Evolutionary conservation across 2,329 filamentous ascomycete species (phyloP), one percentile per base, ranked within the genome.

Genomic region (Penicillium sp.): DNA sequence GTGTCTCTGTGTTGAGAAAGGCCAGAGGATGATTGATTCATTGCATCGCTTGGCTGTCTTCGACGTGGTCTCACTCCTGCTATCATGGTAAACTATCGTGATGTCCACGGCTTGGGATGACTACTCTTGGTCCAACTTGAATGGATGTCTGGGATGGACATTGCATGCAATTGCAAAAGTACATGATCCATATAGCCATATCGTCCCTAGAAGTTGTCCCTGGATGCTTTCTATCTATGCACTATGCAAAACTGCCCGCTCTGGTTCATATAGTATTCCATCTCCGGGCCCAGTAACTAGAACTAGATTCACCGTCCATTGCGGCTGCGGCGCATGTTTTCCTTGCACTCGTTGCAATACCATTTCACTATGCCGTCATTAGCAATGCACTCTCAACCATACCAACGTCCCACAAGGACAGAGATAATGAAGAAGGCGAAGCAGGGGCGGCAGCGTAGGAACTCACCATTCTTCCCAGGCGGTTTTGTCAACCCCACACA

Each of bases 311-410:
- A 64, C 20, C 60, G 59, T 19, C 60, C 59, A 48, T 58, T 80
- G 33, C 75, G 74, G 39, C 69, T 69, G 39, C 74, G 71, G 56
- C 77, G 78, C 52, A 84, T 69, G 32, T 76, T 75, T 50, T 83
- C 80, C 59, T 86, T 86, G 65, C 85, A 89, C 57, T 87, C 84
- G 47, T 86, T 82, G 62, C 85, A 89, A 57, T 85, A 89, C 85
- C 85, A 89, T 78, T 87, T 87, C 36, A 82, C 83, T 87, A 56
- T n/a, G 14, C 30, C 7, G 35, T 10, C 63, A 50, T 62, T 45
- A 59, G 51, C 29, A 39, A 10, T 8, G 35, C 26, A 13, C 13
- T 23, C 26, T 5, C 14, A 35, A 25, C 39, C 19, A 36, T 5
- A 9, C 13, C 6, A 10, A 18, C 10, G 14, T n/a, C 8, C 18